These are phyloP conservation scores for Terana coerulea DNA, from an alignment of 768 basidiomycete species.

Conservation along the genomic window DNA sequence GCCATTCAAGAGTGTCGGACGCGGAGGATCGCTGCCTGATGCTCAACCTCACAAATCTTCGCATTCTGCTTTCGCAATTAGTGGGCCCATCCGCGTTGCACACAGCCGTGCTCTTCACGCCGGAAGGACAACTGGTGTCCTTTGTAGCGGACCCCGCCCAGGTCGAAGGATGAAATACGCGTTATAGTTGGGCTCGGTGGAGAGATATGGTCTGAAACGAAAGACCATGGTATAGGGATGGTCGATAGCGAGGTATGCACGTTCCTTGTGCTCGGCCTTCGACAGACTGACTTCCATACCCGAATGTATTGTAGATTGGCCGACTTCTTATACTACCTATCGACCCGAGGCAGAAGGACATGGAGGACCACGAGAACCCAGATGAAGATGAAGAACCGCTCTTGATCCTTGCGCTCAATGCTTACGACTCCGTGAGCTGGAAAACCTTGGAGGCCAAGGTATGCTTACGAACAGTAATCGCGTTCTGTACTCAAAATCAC, in stretches of 20 bases:
- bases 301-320: constrained; percentile 50
- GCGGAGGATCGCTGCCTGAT: no score
- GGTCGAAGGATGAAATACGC: constrained; percentile 70
- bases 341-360: constrained; percentile 27
- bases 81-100: constrained; percentile 60
- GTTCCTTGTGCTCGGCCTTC: neutral
- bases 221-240: constrained; percentile 62
- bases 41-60: constrained; percentile 68
- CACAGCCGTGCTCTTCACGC: constrained; percentile 67
- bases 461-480: neutral
- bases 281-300: neutral
- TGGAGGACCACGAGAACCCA: no score
- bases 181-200: constrained; percentile 68
- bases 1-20: no score
- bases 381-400: constrained; percentile 42
- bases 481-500: neutral
- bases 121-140: constrained; percentile 71
- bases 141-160: constrained; percentile 50
- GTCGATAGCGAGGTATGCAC: constrained; percentile 72
- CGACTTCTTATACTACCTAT: constrained; percentile 67
- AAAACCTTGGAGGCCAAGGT: constrained; percentile 63
- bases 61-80: constrained; percentile 59
- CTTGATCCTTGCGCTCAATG: constrained; percentile 68
- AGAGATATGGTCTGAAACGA: constrained; percentile 77
- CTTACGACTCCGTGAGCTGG: constrained; percentile 60